Evolutionary conservation across 164 flowering plant genomes (phyloP).

Genomic region (Stephania japonica): DNA sequence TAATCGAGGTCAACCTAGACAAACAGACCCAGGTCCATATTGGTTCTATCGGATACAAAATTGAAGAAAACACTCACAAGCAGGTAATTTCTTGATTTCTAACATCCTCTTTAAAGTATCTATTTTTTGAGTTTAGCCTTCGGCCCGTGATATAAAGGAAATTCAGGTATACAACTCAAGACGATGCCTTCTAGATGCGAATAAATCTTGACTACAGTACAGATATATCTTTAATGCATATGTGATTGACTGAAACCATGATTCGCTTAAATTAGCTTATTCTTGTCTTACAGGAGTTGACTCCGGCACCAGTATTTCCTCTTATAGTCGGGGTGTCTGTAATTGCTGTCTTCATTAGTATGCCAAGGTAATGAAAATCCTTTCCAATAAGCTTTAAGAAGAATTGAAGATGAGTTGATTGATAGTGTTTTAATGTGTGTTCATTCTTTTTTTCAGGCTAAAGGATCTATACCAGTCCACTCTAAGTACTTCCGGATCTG

Average conservation of each 20-base stretch:
- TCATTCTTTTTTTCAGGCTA: conserved; percentile 33
- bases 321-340: conserved; percentile 69
- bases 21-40: conserved; percentile 63
- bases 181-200: not conserved
- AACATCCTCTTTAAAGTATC: not conserved
- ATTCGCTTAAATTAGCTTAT: not conserved
- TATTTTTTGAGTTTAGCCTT: not conserved
- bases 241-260: not conserved
- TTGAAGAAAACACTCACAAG: conserved; percentile 63
- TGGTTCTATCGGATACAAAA: conserved; percentile 71
- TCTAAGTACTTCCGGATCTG: conserved; percentile 36
- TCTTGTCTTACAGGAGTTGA: conserved; percentile 65
- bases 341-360: conserved; percentile 60
- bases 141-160: not conserved
- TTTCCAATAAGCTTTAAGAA: not conserved
- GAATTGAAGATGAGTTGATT: not conserved
- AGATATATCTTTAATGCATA: not conserved
- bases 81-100: conserved; percentile 42
- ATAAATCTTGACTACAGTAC: not conserved
- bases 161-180: not conserved
- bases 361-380: conserved; percentile 63
- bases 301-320: conserved; percentile 84
- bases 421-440: not conserved
- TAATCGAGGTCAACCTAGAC: conserved; percentile 78
- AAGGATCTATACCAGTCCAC: conserved; percentile 64